Conservation (phyloP, 371 early-diverging fungal species). For the Phascolomyces articulosus region DNA sequence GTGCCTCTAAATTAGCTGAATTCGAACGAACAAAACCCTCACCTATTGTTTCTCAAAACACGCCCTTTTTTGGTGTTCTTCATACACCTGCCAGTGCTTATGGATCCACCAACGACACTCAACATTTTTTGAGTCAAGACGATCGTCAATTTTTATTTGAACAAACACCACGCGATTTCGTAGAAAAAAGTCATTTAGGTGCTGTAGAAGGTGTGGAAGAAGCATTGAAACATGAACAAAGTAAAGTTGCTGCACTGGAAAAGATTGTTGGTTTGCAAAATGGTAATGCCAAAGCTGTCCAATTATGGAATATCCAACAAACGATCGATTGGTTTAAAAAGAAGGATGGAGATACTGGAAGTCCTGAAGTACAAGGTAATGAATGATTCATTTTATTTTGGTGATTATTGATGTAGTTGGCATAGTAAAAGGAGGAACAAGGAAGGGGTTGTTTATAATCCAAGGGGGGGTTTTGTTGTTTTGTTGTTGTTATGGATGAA, state of each 20-base stretch:
- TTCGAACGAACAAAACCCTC: conserved; percentile 52
- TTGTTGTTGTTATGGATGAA: too few species aligned
- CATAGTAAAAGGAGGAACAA: too few species aligned
- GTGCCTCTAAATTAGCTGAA: conserved; percentile 41
- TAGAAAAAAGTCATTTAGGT: conserved; percentile 40
- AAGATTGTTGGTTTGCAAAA: conserved; percentile 81
- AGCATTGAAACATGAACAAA: conserved; percentile 46
- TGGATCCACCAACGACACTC: conserved; percentile 32
- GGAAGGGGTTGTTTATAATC: too few species aligned
- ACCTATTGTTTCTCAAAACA: conserved; percentile 38
- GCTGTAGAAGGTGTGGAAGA: conserved; percentile 45
- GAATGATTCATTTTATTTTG: background rate
- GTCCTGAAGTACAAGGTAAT: conserved; percentile 92
- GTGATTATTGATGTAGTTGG: background rate
- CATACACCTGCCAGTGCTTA: conserved; percentile 51
- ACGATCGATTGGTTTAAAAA: conserved; percentile 82
- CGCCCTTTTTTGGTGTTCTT: conserved; percentile 44
- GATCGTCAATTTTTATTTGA: conserved; percentile 62
- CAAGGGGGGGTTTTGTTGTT: too few species aligned
- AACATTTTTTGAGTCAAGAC: conserved; percentile 53
- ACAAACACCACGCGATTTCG: conserved; percentile 56
- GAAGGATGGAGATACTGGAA: conserved; percentile 85
- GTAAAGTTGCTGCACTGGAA: conserved; percentile 72
- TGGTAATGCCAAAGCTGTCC: conserved; percentile 73
- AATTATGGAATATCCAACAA: conserved; percentile 75